phyloP scores from a whole-genome alignment of 148 eudicot species.

The Euryodendron excelsum region DNA sequence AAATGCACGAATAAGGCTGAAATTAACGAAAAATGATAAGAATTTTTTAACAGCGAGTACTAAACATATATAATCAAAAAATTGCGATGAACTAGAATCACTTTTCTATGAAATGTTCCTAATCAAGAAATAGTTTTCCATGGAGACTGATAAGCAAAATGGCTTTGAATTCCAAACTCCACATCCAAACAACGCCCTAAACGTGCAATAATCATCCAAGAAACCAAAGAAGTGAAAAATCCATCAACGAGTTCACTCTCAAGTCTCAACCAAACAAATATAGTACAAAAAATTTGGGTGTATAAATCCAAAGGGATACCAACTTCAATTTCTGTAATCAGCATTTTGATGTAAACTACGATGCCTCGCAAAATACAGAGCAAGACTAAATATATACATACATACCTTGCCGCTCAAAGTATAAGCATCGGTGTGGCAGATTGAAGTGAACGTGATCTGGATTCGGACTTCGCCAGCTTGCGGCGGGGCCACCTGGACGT shows the following conservation, averaged over 20 bases:
- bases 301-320: background rate
- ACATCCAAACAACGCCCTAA: background rate
- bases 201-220: background rate
- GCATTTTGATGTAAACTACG: background rate
- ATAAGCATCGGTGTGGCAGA: conserved; percentile 98
- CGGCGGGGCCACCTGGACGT: conserved; percentile 93
- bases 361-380: background rate
- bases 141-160: background rate
- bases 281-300: background rate
- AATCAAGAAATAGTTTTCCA: background rate
- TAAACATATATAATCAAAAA: too few relatives aligned
- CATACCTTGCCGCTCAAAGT: conserved; percentile 97
- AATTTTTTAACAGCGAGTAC: too few relatives aligned
- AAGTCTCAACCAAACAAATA: background rate
- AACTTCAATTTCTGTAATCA: background rate
- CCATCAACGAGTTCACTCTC: background rate
- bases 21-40: too few relatives aligned
- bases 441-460: conserved; percentile 79
- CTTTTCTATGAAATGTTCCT: background rate
- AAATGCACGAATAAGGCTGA: too few relatives aligned
- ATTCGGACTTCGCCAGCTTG: conserved; percentile 95
- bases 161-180: background rate
- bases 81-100: background rate
- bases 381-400: too few relatives aligned
- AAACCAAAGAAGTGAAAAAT: background rate